Evolutionary conservation across 2,329 filamentous ascomycete genomes (phyloP), one percentile per base, ranked within the genome.

Genomic region (Diaporthe sp.): DNA sequence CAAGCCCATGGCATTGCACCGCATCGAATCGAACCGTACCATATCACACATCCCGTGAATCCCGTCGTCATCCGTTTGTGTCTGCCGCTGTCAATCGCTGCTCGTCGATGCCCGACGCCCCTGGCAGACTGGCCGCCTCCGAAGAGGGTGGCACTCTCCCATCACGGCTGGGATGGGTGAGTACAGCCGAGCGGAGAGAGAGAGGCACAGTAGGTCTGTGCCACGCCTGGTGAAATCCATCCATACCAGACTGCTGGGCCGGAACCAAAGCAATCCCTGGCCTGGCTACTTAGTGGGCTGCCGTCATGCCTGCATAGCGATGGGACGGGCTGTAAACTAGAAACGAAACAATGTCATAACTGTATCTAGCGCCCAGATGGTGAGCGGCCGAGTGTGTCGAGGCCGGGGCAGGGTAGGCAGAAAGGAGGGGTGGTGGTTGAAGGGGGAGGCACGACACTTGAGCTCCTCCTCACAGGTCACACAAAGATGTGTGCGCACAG

Each of bases 201-300:
- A n/a, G n/a, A n/a, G n/a, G n/a, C n/a, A n/a, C n/a, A n/a, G n/a
- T n/a, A 45, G 61, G 61, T 33, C 61, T 50, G 61, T 67, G 61
- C 61, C 42, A 67, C 30, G 30, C 40, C 22, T n/a, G 60, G 30
- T 25, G 42, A 38, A 38, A 25, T 35, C 30, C 45, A 35, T 57
- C 17, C 61, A 50, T 35, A 67, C 61, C 61, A 47, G 61, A 67
- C 42, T 50, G 61, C 61, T 25, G 61, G 45, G 61, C 61, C 61
- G 35, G 30, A 28, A 19, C 19, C 7, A 19, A 17, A 67, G 45
- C 22, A 28, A 67, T 52, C 61, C 61, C 61, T 67, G 61, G 45
- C 42, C n/a, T 28, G 35, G 25, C n/a, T 45, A 25, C 8, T 61
- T n/a, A n/a, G n/a, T n/a, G n/a, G 58, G 25, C 35, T 25, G 35